Percentiles rank a stretch among this genome's conserved stretches.
Conservation (phyloP, 768 basidiomycete genomes). For the Sarcodon sp. region DNA sequence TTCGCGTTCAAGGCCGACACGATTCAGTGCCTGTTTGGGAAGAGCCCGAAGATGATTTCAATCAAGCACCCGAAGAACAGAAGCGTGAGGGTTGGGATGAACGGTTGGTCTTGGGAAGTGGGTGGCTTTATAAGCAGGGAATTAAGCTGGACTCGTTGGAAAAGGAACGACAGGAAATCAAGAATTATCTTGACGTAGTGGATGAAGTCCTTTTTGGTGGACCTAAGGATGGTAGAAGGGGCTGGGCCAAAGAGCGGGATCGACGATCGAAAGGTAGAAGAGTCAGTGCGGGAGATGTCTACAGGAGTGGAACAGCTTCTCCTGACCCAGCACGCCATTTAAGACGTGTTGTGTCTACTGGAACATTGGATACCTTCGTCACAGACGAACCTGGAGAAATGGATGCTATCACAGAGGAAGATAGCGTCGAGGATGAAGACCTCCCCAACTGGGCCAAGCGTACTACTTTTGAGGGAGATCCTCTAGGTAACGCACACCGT, state of each 20-base stretch:
- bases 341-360: conserved; percentile 46
- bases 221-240: conserved; percentile 30
- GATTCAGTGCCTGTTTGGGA: conserved; percentile 75
- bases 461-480: conserved; percentile 36
- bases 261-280: conserved; percentile 34
- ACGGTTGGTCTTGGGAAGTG: conserved; percentile 63
- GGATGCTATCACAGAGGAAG: conserved; percentile 32
- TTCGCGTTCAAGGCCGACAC: conserved; percentile 44
- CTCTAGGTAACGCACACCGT: conserved; percentile 30
- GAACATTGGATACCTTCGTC: conserved; percentile 41
- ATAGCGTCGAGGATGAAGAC: conserved; percentile 52
- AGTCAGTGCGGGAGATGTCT: conserved; percentile 32
- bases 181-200: conserved; percentile 60
- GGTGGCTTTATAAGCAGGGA: conserved; percentile 73
- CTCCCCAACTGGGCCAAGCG: conserved; percentile 72
- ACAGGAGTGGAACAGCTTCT: conserved; percentile 7
- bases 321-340: conserved; percentile 10
- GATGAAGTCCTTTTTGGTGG: conserved; percentile 70
- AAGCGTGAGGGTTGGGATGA: conserved; percentile 75
- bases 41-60: conserved; percentile 34
- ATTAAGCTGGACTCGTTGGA: conserved; percentile 36
- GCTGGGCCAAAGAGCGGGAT: conserved; percentile 34
- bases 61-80: conserved; percentile 33
- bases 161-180: conserved; percentile 45
- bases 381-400: conserved; percentile 47